Evolutionary conservation across 2,329 filamentous ascomycete genomes (phyloP).

Genomic region (Cylindrodendrum hubeiense): DNA sequence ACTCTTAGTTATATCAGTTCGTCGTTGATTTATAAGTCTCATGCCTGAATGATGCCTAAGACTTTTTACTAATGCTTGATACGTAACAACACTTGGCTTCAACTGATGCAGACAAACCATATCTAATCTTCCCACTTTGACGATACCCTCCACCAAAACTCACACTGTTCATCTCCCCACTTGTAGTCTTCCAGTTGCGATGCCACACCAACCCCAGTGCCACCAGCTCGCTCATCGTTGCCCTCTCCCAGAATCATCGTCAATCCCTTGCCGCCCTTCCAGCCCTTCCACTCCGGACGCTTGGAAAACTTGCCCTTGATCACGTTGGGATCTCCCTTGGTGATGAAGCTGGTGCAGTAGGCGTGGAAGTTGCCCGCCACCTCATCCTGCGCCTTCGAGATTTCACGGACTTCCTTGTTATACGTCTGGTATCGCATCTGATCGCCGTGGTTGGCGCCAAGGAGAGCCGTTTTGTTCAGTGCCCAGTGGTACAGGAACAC

Average conservation of each 20-base stretch:
- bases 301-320: slow-evolving; percentile 36
- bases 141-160: slow-evolving; percentile 58
- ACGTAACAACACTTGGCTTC: too few species aligned
- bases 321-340: slow-evolving; percentile 35
- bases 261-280: slow-evolving; percentile 40
- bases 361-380: slow-evolving; percentile 36
- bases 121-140: slow-evolving; percentile 48
- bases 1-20: too few species aligned
- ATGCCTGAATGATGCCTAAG: too few species aligned
- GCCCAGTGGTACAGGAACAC: slow-evolving; percentile 49
- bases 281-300: slow-evolving; percentile 42
- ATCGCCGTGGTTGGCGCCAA: slow-evolving; percentile 41
- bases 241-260: slow-evolving; percentile 61
- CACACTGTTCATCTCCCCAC: slow-evolving; percentile 58
- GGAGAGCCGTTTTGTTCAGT: slow-evolving; percentile 41
- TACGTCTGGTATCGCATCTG: slow-evolving; percentile 52
- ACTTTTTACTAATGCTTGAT: too few species aligned
- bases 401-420: slow-evolving; percentile 50
- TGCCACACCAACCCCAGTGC: slow-evolving; percentile 49
- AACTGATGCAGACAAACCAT: too few species aligned
- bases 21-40: too few species aligned
- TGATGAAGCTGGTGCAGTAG: slow-evolving; percentile 40
- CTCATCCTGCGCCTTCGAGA: slow-evolving; percentile 47
- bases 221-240: slow-evolving; percentile 62
- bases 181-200: slow-evolving; percentile 55